Conservation (phyloP, 1,284 basidiomycete genomes). For the Leccinum colubrinum region DNA sequence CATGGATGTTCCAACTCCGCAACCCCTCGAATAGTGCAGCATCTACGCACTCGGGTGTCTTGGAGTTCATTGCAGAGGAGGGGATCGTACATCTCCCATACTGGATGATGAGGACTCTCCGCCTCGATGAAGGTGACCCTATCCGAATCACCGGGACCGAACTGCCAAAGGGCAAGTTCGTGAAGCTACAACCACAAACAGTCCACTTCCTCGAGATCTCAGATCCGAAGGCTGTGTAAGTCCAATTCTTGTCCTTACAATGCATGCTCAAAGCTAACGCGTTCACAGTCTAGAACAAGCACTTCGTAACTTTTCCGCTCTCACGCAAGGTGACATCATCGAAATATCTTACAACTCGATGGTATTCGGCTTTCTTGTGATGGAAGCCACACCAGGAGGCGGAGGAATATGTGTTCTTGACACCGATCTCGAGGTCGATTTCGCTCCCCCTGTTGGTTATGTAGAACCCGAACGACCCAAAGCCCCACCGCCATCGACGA, state of each 20-base stretch:
- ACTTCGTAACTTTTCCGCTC: slow-evolving; percentile 88
- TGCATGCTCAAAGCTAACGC: slow-evolving; percentile 5
- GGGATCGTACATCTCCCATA: slow-evolving; percentile 94
- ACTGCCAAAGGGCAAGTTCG: slow-evolving; percentile 91
- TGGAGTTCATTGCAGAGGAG: slow-evolving; percentile 98
- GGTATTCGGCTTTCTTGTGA: slow-evolving; percentile 92
- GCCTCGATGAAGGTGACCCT: slow-evolving; percentile 92
- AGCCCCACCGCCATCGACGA: slow-evolving; percentile 80
- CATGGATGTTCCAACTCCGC: slow-evolving; percentile 95
- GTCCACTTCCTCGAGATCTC: slow-evolving; percentile 93
- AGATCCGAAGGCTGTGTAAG: slow-evolving; percentile 96
- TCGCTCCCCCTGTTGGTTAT: slow-evolving; percentile 74
- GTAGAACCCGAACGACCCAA: slow-evolving; percentile 91
- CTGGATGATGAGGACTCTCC: slow-evolving; percentile 99
- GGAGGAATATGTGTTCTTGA: slow-evolving; percentile 91
- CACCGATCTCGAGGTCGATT: slow-evolving; percentile 93
- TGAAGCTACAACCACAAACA: slow-evolving; percentile 96
- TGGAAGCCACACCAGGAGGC: slow-evolving; percentile 90
- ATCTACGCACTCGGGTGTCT: slow-evolving; percentile 93
- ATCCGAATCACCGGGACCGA: slow-evolving; percentile 89
- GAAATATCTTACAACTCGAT: slow-evolving; percentile 93
- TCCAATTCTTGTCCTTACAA: slow-evolving; percentile 15
- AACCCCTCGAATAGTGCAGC: slow-evolving; percentile 87
- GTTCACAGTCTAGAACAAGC: slow-evolving; percentile 84
- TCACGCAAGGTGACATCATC: slow-evolving; percentile 90